These are phyloP conservation scores for Solanum neorickii DNA, from an alignment of 257 asterid genomes.

Conservation along the genomic window DNA sequence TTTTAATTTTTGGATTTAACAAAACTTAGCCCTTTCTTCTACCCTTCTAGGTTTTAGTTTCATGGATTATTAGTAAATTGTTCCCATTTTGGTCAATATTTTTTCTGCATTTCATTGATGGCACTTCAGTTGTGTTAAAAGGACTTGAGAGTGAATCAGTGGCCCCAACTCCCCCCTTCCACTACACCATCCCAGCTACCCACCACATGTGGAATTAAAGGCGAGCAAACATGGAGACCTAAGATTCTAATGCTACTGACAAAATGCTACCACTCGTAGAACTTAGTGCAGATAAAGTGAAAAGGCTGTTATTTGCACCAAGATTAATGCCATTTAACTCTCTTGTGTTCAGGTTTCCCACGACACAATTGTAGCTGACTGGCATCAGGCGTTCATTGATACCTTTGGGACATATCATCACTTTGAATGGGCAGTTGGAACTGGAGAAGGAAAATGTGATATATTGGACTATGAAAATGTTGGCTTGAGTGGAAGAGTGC, in stretches of 20 bases:
- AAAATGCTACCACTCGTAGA: background rate
- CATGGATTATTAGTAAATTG: background rate
- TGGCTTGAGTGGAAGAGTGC: constrained; percentile 74
- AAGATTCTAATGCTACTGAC: background rate
- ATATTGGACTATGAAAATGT: constrained; percentile 84
- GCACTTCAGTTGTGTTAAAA: background rate
- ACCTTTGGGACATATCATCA: constrained; percentile 63
- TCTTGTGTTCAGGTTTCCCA: constrained; percentile 62
- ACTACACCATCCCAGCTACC: background rate
- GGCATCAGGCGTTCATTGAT: constrained; percentile 79
- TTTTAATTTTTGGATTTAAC: background rate
- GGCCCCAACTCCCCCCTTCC: background rate
- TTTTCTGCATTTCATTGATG: background rate
- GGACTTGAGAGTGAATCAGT: background rate
- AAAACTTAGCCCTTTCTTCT: background rate
- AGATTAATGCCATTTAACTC: constrained; percentile 7
- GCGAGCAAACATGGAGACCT: background rate
- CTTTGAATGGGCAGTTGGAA: constrained; percentile 98
- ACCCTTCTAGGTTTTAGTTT: background rate
- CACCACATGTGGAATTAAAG: background rate
- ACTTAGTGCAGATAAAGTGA: background rate
- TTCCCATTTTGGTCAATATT: background rate
- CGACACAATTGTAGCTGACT: constrained; percentile 83
- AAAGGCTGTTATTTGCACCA: background rate
- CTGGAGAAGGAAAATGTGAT: constrained; percentile 92